Evolutionary conservation across 2,329 filamentous ascomycete genomes (phyloP).

Genomic region (Arthroderma sp.): DNA sequence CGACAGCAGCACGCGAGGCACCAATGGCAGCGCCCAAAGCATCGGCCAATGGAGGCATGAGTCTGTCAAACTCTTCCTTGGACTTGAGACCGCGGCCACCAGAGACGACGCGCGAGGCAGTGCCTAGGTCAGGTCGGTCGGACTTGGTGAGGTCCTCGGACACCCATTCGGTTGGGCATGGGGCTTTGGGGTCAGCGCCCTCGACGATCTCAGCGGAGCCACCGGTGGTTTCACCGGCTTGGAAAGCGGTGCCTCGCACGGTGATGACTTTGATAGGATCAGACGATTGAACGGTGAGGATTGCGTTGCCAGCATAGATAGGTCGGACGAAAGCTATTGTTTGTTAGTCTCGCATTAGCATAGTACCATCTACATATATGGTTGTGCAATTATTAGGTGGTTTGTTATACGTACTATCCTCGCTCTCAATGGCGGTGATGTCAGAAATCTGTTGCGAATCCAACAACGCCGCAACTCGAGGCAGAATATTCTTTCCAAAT

Average conservation of each 20-base stretch:
- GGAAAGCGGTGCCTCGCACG: conserved; percentile 84
- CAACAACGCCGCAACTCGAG: conserved; percentile 77
- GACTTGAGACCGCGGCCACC: conserved; percentile 92
- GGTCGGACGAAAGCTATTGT: conserved; percentile 68
- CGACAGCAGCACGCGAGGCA: conserved; percentile 85
- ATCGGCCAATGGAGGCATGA: conserved; percentile 88
- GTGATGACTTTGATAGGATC: conserved; percentile 82
- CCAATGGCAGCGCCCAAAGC: conserved; percentile 89
- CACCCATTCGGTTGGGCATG: conserved; percentile 70
- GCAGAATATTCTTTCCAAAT: conserved; percentile 91
- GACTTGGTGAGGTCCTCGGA: conserved; percentile 88
- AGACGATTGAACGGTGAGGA: conserved; percentile 83
- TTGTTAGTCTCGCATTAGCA: neutral
- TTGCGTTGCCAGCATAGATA: conserved; percentile 95
- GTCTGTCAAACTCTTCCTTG: conserved; percentile 87
- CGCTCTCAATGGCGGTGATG: conserved; percentile 70
- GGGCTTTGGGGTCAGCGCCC: conserved; percentile 68
- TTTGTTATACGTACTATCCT: conserved; percentile 52
- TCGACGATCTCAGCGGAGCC: conserved; percentile 67
- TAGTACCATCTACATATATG: too few species aligned
- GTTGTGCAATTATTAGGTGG: neutral
- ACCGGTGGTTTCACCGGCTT: conserved; percentile 55
- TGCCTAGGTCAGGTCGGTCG: conserved; percentile 82
- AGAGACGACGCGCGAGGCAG: conserved; percentile 80
- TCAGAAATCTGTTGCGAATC: conserved; percentile 92